Conservation (phyloP, 73 alveolate species). For the Diophrys sp. region DNA sequence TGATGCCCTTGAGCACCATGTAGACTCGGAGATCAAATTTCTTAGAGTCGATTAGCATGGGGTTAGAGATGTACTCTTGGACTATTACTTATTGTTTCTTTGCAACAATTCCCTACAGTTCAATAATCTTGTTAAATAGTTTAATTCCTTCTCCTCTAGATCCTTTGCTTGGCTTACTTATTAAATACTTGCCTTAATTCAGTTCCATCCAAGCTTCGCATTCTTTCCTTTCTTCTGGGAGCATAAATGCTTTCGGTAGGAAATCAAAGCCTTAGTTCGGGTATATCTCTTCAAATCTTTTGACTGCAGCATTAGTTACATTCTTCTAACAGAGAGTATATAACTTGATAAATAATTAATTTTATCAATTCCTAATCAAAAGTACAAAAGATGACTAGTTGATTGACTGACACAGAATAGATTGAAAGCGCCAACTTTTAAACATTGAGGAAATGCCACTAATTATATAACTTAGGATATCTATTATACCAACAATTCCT, state of each 20-base stretch:
- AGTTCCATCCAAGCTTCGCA: constrained; percentile 40
- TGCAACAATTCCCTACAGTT: constrained; percentile 25
- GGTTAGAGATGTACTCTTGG: constrained; percentile 83
- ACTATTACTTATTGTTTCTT: constrained; percentile 53
- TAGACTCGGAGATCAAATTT: constrained; percentile 86
- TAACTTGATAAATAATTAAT: not conserved
- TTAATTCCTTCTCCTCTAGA: constrained; percentile 88
- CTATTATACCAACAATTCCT: constrained; percentile 8
- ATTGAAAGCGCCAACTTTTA: no score
- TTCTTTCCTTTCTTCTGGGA: constrained; percentile 73
- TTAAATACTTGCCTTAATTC: constrained; percentile 41
- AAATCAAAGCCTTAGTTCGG: constrained; percentile 70
- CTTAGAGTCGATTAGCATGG: constrained; percentile 76
- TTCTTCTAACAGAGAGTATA: not conserved
- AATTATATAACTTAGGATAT: not conserved
- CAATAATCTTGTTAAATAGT: constrained; percentile 54
- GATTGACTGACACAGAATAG: no score
- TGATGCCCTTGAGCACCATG: constrained; percentile 78
- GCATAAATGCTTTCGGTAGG: constrained; percentile 62
- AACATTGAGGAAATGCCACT: no score
- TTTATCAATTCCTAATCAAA: not conserved
- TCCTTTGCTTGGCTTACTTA: constrained; percentile 76
- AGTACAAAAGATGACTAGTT: no score
- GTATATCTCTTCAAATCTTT: constrained; percentile 54
- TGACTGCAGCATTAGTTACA: not conserved